These are phyloP conservation scores for Corinectria fuckeliana DNA, from an alignment of 2,329 filamentous ascomycete species.

Conservation along the genomic window DNA sequence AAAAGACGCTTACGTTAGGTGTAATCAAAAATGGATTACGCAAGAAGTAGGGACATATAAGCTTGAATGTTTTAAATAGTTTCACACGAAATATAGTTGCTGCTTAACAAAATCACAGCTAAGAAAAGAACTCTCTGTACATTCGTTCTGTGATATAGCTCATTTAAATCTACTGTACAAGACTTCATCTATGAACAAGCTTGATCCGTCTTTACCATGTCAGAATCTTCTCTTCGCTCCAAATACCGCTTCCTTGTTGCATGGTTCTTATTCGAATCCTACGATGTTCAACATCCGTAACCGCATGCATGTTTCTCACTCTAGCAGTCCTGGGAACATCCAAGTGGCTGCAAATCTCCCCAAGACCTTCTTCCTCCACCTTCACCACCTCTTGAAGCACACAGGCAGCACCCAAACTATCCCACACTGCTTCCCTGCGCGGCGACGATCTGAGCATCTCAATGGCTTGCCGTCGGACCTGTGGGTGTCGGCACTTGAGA, in stretches of 20 bases:
- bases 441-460: conserved; percentile 14
- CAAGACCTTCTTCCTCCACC: conserved; percentile 22
- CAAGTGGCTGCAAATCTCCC: not conserved
- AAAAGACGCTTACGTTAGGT: no score
- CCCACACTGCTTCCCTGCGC: conserved; percentile 25
- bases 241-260: conserved; percentile 4
- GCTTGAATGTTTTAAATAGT: not conserved
- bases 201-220: no score
- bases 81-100: no score
- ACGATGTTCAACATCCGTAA: conserved; percentile 17
- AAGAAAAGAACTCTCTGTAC: no score
- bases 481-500: conserved; percentile 26
- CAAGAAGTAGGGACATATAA: no score
- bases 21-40: no score
- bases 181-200: no score
- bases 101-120: no score
- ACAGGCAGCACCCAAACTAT: conserved; percentile 19
- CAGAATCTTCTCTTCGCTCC: conserved; percentile 17
- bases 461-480: conserved; percentile 17
- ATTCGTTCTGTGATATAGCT: no score
- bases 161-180: not conserved
- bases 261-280: conserved; percentile 11
- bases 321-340: conserved; percentile 16
- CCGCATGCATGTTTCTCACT: conserved; percentile 10
- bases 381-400: conserved; percentile 13